A percentile compares a stretch with the other conserved stretches of the same genome.
These are phyloP conservation scores for Ogataea pignaliae DNA, from an alignment of 805 yeast genomes.

Conservation along the genomic window DNA sequence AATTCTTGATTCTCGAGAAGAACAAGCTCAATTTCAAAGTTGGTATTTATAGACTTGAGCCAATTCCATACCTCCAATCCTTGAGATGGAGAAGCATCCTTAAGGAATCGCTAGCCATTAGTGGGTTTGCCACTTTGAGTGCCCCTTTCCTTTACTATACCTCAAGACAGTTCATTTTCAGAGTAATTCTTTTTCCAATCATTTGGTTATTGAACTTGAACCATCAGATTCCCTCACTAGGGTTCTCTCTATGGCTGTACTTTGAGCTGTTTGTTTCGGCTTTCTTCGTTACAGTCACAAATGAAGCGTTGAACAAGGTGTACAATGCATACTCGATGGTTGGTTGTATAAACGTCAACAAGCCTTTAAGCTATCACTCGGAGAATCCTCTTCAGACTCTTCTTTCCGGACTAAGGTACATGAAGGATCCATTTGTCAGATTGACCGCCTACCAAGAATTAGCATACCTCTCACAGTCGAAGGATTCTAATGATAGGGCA, in stretches of 20 bases:
- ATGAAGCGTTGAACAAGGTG: conserved; percentile 56
- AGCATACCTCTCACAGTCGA: conserved; percentile 55
- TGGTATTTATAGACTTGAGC: conserved; percentile 38
- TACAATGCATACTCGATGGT: conserved; percentile 64
- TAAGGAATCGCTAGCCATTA: conserved; percentile 35
- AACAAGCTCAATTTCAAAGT: conserved; percentile 47
- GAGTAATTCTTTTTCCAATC: conserved; percentile 27
- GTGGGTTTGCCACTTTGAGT: conserved; percentile 24
- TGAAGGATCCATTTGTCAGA: conserved; percentile 41
- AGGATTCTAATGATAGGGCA: conserved; percentile 42
- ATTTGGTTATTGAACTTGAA: conserved; percentile 35
- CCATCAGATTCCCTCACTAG: conserved; percentile 35
- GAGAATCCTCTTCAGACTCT: conserved; percentile 61
- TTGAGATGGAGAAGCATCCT: conserved; percentile 28
- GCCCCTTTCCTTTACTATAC: conserved; percentile 38
- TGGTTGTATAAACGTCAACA: conserved; percentile 67
- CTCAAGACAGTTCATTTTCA: conserved; percentile 41
- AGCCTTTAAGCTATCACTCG: conserved; percentile 54
- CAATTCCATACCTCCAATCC: conserved; percentile 27
- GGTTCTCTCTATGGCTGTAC: conserved; percentile 29
- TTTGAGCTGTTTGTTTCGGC: conserved; percentile 30
- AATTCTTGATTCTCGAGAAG: conserved; percentile 49
- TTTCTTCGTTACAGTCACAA: conserved; percentile 34
- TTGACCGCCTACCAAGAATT: conserved; percentile 74
- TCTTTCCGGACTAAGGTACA: conserved; percentile 56